phyloP scores from a whole-genome alignment of 192 early-diverging fungal species.

The Entrophospora sp. region DNA sequence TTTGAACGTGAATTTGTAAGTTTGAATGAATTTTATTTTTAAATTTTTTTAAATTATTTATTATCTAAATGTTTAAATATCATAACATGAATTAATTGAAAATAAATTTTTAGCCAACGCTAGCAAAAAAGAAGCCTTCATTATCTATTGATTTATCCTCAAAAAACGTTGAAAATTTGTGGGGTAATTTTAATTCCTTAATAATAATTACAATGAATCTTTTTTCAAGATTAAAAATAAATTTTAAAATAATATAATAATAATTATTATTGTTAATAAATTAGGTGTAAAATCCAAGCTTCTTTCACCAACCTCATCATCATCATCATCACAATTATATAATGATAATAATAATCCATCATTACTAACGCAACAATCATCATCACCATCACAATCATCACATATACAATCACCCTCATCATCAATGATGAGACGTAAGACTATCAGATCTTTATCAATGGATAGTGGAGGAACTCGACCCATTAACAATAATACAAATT shows the following conservation, averaged over 20 bases:
- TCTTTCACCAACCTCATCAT: constrained; percentile 6
- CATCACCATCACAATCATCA: neutral
- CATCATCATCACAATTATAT: neutral
- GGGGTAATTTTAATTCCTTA: too few relatives aligned
- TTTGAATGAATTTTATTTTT: neutral
- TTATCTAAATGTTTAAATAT: neutral
- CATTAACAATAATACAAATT: neutral
- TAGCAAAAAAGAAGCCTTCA: constrained; percentile 6
- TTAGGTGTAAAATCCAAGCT: constrained; percentile 15
- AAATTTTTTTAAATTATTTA: neutral
- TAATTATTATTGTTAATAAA: too few relatives aligned
- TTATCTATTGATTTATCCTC: constrained; percentile 1
- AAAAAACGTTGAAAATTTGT: constrained; percentile 13
- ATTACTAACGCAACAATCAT: neutral
- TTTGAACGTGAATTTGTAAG: constrained; percentile 17
- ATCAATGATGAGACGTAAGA: constrained; percentile 9
- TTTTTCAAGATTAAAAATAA: too few relatives aligned
- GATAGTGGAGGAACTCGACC: constrained; percentile 3
- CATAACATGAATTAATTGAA: neutral
- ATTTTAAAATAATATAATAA: too few relatives aligned
- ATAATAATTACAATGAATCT: too few relatives aligned
- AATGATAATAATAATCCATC: neutral
- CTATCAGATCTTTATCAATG: constrained; percentile 9
- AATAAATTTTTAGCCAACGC: neutral
- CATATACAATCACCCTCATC: neutral